Evolutionary conservation across 2,329 filamentous ascomycete genomes (phyloP).

Genomic region (Venturia effusa): DNA sequence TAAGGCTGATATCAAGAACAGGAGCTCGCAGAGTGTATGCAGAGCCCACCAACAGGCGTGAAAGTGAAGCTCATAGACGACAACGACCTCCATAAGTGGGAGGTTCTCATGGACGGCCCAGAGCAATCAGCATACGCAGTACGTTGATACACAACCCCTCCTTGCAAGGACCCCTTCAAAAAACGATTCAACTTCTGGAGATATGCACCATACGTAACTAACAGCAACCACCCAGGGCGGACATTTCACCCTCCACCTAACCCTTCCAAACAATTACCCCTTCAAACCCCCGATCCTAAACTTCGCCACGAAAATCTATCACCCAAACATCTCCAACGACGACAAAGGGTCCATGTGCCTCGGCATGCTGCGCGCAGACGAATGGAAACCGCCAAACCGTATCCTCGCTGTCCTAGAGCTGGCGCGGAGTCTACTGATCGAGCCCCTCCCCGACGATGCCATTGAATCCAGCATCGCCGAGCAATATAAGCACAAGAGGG

Average conservation of each 20-base stretch:
- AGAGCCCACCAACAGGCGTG: conserved; percentile 46
- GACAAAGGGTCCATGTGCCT: conserved; percentile 77
- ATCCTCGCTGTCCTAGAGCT: conserved; percentile 67
- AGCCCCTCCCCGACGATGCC: conserved; percentile 81
- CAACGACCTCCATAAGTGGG: conserved; percentile 57
- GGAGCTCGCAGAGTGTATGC: conserved; percentile 51
- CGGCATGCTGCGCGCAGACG: conserved; percentile 68
- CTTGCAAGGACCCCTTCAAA: conserved; percentile 13
- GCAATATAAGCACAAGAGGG: conserved; percentile 60
- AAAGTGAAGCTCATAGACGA: conserved; percentile 48
- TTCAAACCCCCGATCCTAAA: conserved; percentile 76
- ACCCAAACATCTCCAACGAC: conserved; percentile 89
- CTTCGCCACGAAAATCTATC: conserved; percentile 87
- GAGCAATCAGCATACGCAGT: conserved; percentile 55
- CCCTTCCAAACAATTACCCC: conserved; percentile 70
- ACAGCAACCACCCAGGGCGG: conserved; percentile 43
- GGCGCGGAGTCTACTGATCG: conserved; percentile 59
- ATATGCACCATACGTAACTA: not conserved
- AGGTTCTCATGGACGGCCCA: conserved; percentile 55
- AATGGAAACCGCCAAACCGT: conserved; percentile 84
- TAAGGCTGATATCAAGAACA: conserved; percentile 20
- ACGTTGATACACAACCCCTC: conserved; percentile 20
- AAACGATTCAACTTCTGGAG: not conserved
- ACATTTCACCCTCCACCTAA: conserved; percentile 60
- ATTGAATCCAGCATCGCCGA: conserved; percentile 81